Base-by-base conservation (phyloP, 1,139 yeast species). In the Pneumocystis sp. region DNA sequence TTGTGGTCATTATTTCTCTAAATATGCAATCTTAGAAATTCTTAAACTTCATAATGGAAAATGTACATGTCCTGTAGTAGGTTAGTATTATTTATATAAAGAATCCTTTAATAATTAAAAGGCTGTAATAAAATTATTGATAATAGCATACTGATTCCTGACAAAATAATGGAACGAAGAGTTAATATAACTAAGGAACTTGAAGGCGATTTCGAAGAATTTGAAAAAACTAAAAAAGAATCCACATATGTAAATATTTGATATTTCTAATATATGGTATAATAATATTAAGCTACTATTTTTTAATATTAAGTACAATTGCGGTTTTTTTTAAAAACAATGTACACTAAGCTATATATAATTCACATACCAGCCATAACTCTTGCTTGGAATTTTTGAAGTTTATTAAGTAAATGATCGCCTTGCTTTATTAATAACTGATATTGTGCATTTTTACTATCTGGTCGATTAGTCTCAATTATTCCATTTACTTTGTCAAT, bases 351-450 rank as follows among this genome's bases (percentile, higher is more conserved):
- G 17, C 34, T 19, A 45, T 50, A 15, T 50, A 50, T n/a, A 25
- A 50, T 50, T 50, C 57, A 50, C 57, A 50, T 50, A 50, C 57
- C 57, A 25, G 57, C 57, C 57, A 50, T 50, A 87, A 93, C 97
- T 19, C 97, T 97, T 57, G 97, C 96, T 63, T 96, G 96, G 73
- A 93, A 93, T 76, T 91, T 93, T 75, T 95, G 98, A 73, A 95
- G 81, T 76, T 93, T 93, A 40, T 98, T 93, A 76, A 95, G 83
- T 71, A 95, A 80, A 17, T 85, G 84, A 74, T 95, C 98, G 68
- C 98, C 98, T 74, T 87, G 96, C 75, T 89, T 89, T 72, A 95
- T 86, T 73, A 95, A 81, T 69, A 80, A 78, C 74, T 90, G 96
- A 76, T 91, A 95, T 76, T 93, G 97, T 66, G 89, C 88, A 74